phyloP scores from a whole-genome alignment of 2,329 filamentous ascomycete species.

The Ceratocystiopsis sp. region DNA sequence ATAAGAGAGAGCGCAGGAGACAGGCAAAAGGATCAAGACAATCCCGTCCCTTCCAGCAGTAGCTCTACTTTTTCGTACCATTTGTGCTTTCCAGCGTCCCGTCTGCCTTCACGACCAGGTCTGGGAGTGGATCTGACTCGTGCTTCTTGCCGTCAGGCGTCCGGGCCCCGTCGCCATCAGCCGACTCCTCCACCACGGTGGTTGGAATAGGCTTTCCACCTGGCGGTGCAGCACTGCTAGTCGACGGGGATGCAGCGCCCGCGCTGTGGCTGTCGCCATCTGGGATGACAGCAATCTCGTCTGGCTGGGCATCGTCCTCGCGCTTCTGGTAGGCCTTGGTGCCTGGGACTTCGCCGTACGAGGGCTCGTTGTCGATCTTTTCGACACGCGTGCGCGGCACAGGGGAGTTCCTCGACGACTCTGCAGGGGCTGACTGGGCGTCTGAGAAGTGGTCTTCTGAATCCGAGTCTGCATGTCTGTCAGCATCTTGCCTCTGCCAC shows the following conservation, averaged over 20 bases:
- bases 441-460: slow-evolving; percentile 56
- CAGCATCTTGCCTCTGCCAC: background rate
- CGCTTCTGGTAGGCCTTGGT: slow-evolving; percentile 39
- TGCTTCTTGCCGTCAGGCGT: slow-evolving; percentile 28
- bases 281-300: slow-evolving; percentile 37
- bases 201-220: slow-evolving; percentile 27
- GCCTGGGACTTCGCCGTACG: slow-evolving; percentile 44
- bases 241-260: background rate
- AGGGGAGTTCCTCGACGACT: slow-evolving; percentile 28
- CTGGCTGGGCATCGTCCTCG: slow-evolving; percentile 39
- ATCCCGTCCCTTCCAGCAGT: background rate
- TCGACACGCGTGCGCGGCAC: slow-evolving; percentile 43
- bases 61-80: slow-evolving; percentile 22
- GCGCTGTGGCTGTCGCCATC: slow-evolving; percentile 9
- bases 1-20: background rate
- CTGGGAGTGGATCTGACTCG: slow-evolving; percentile 34
- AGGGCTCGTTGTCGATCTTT: slow-evolving; percentile 38
- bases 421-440: slow-evolving; percentile 34
- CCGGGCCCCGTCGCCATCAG: slow-evolving; percentile 25
- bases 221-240: slow-evolving; percentile 13
- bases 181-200: slow-evolving; percentile 36
- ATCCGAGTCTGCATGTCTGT: slow-evolving; percentile 31
- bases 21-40: slow-evolving; percentile 4
- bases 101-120: slow-evolving; percentile 30
- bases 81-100: slow-evolving; percentile 19